phyloP scores from a whole-genome alignment of 1,139 yeast species.

The Suhomyces anneliseae region DNA sequence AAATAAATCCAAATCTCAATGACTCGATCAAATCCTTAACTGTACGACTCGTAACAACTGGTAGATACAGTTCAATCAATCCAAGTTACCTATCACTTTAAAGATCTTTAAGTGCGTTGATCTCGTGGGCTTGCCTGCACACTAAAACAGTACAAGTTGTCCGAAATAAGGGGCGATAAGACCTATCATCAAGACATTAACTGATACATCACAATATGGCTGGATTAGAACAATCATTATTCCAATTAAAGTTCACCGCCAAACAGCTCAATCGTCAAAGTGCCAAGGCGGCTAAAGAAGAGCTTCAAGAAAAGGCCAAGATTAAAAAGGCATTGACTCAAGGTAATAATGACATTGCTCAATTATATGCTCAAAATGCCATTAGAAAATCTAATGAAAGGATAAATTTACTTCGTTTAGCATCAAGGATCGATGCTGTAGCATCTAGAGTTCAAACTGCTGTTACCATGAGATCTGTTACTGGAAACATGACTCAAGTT shows the following conservation, averaged over 20 bases:
- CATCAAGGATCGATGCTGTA: conserved; percentile 93
- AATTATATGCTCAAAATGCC: conserved; percentile 92
- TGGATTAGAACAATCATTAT: conserved; percentile 49
- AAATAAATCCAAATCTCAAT: too few relatives aligned
- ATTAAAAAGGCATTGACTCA: conserved; percentile 85
- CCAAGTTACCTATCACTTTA: too few relatives aligned
- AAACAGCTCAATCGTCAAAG: conserved; percentile 92
- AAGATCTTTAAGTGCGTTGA: too few relatives aligned
- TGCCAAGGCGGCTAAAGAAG: conserved; percentile 86
- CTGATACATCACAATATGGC: conserved; percentile 28
- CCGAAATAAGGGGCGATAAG: conserved; percentile 2
- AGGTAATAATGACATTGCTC: conserved; percentile 92
- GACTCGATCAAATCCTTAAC: too few relatives aligned
- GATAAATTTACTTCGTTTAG: conserved; percentile 73
- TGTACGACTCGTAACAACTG: too few relatives aligned
- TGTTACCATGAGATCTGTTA: conserved; percentile 92
- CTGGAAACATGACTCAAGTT: conserved; percentile 91
- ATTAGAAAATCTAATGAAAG: conserved; percentile 89
- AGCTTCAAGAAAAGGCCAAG: conserved; percentile 80
- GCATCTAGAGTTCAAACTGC: conserved; percentile 97
- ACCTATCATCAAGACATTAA: too few relatives aligned
- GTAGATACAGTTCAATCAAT: too few relatives aligned
- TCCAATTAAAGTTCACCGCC: conserved; percentile 76
- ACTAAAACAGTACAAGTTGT: too few relatives aligned
- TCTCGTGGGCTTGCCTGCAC: too few relatives aligned